Conservation (phyloP, 169 alveolate species). For the Eimeria maxima region DNA sequence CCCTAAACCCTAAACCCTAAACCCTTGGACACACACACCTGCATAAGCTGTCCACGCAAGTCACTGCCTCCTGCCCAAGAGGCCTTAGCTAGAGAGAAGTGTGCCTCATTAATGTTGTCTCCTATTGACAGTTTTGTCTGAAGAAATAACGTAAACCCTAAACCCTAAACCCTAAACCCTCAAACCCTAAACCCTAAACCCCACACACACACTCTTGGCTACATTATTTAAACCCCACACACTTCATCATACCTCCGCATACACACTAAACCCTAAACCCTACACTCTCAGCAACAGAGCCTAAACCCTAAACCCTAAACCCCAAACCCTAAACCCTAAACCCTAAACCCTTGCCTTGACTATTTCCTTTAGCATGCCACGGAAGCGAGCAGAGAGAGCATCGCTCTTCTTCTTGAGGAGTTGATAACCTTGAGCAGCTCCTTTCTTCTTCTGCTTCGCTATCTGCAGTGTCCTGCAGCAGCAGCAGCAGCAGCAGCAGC, state of each 20-base stretch:
- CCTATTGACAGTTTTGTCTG: constrained; percentile 91
- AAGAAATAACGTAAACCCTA: background rate
- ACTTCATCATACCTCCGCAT: no score
- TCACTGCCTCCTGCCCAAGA: constrained; percentile 94
- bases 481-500: constrained; percentile 31
- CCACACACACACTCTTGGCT: background rate
- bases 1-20: background rate
- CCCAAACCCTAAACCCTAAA: constrained; percentile 25
- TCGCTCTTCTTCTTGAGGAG: constrained; percentile 95
- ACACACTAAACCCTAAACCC: background rate
- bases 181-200: background rate
- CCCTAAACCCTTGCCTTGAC: constrained; percentile 85
- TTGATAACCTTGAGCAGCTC: constrained; percentile 95
- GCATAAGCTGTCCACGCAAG: constrained; percentile 73
- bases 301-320: background rate
- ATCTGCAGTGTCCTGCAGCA: constrained; percentile 87
- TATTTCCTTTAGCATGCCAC: constrained; percentile 92
- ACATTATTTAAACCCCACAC: background rate
- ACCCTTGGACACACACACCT: background rate
- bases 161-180: background rate
- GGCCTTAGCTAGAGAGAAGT: constrained; percentile 94
- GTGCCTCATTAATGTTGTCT: constrained; percentile 91
- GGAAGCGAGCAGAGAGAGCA: constrained; percentile 93
- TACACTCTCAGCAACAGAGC: background rate
- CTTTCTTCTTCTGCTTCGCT: constrained; percentile 87